Evolutionary conservation across 1,284 basidiomycete genomes (phyloP).

Genomic region (Apiotrichum brassicae): DNA sequence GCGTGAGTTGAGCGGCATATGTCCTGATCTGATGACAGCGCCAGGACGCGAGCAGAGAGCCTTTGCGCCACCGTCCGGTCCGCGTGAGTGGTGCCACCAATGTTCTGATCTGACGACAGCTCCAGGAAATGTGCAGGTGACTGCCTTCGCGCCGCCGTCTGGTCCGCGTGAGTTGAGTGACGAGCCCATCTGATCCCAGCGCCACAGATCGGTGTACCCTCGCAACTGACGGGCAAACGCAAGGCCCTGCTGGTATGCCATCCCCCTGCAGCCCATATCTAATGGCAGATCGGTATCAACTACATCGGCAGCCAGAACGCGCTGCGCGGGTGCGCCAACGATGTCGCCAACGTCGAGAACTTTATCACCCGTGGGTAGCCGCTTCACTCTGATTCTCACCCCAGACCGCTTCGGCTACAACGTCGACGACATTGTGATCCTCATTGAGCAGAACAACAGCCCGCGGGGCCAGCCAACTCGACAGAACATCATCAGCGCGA

Average conservation of each 20-base stretch:
- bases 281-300: slow-evolving; percentile 43
- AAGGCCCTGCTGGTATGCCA: background rate
- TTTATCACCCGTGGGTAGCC: slow-evolving; percentile 56
- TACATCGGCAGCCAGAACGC: slow-evolving; percentile 34
- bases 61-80: no score
- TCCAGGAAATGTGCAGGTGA: no score
- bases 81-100: no score
- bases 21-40: no score
- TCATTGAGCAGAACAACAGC: slow-evolving; percentile 69
- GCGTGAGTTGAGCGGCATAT: no score
- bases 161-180: no score
- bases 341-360: slow-evolving; percentile 66
- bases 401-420: slow-evolving; percentile 60
- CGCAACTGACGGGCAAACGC: background rate
- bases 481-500: slow-evolving; percentile 73
- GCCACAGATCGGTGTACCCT: no score
- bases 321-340: slow-evolving; percentile 73
- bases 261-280: background rate
- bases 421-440: slow-evolving; percentile 58
- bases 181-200: no score
- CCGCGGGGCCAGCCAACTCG: slow-evolving; percentile 63
- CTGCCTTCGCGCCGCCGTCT: no score
- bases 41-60: no score
- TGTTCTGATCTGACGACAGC: no score
- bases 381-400: background rate